These are phyloP conservation scores for Cercospora nicotianae DNA, from an alignment of 2,329 filamentous ascomycete genomes.

Conservation along the genomic window DNA sequence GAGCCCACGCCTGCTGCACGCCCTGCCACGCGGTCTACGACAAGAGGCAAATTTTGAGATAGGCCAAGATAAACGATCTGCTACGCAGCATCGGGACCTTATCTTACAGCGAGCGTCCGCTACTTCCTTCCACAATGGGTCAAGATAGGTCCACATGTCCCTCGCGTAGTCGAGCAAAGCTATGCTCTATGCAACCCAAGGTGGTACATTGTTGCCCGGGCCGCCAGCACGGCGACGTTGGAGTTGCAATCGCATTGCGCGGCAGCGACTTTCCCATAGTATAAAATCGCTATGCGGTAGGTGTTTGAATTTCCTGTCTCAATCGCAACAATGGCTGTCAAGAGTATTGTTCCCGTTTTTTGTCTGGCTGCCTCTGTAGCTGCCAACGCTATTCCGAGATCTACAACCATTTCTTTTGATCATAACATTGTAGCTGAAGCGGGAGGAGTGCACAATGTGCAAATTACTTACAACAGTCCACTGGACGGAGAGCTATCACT, in stretches of 20 bases:
- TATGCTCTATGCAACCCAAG: neutral
- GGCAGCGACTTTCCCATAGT: neutral
- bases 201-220: neutral
- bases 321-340: constrained; percentile 19
- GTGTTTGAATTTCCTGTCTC: neutral
- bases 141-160: neutral
- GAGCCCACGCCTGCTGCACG: neutral
- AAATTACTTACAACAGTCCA: constrained; percentile 46
- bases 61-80: constrained; percentile 2
- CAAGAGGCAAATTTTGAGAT: neutral
- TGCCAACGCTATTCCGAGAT: constrained; percentile 20
- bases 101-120: neutral
- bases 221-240: neutral
- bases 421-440: constrained; percentile 33
- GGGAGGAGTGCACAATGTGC: constrained; percentile 50
- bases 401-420: constrained; percentile 29
- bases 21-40: neutral
- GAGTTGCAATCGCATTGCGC: neutral
- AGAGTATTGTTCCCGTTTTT: constrained; percentile 16
- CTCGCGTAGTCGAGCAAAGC: neutral
- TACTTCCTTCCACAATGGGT: neutral
- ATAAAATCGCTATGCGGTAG: neutral
- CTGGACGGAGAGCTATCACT: constrained; percentile 49
- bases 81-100: constrained; percentile 1
- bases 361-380: constrained; percentile 22